Evolutionary conservation across 176 grass and related monocot species (phyloP), one percentile per base, ranked within the genome.

Genomic region (Oryza glaberrima): DNA sequence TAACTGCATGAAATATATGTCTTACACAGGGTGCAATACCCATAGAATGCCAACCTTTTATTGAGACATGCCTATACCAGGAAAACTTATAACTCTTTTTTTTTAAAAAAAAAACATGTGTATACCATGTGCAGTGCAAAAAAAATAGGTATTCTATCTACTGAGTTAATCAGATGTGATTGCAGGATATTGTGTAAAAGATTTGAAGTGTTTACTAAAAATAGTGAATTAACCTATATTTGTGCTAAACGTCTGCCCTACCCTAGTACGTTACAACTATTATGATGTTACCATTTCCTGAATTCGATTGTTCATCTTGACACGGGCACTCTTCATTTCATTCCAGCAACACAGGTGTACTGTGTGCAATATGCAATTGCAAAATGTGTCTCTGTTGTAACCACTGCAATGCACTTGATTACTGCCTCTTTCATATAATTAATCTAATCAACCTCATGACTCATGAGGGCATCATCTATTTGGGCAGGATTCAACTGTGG

Each of bases 401-500:
- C 49, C 40, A 67, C 11, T 12, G 13, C 2, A 12, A 5, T 81
- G 70, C 72, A 77, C 16, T 6, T 19, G 54, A 80, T 63, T 79
- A n/a, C 63, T 69, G 15, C 10, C 7, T 46, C 22, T 75, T 83
- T 8, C 20, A 79, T 23, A 64, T 65, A 65, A 68, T 63, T n/a
- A 20, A 76, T 72, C 52, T 23, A 12, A 43, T 25, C 44, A 75
- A 67, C 23, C 66, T 32, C 23, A 36, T 81, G 40, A 66, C 76
- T 23, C 15, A 45, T 81, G 40, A 66, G 13, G 66, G 79, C 2
- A 32, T 70, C 60, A 76, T 84, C 9, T 76, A 74, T 86, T 35
- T 75, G 69, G 25, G 9, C 87, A 99, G 96, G 96, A 83, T 99
- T 96, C 76, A 99, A 94, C 88, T 99, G 92, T 23, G 96, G 78